Evolutionary conservation across 2,329 filamentous ascomycete species (phyloP), one percentile per base, ranked within the genome.

Genomic region (Aquanectria penicillioides): DNA sequence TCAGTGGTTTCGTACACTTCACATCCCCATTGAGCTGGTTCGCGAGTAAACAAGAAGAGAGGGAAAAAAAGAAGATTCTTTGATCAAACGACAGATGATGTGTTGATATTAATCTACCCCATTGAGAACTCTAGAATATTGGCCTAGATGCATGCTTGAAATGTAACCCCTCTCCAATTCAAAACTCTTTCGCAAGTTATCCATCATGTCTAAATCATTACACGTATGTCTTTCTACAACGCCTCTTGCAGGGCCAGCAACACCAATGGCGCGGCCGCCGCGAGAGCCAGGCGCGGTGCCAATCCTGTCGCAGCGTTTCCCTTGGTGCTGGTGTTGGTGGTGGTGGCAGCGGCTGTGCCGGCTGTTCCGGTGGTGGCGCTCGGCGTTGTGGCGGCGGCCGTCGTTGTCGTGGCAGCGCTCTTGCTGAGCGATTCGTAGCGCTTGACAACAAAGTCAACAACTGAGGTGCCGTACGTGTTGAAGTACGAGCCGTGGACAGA

Each of bases 401-500:
- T 52, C 15, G 62, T 52, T 10, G 56, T 33, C n/a, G 44, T 31
- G 6, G 53, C 15, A 3, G 51, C 61, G 12, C 37, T 55, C 57
- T 43, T 57, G 36, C 40, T 46, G 37, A 31, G 41, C 25, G 17
- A 17, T 10, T 76, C 59, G 57, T 73, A 78, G 37, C 67, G 71
- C 31, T 70, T 58, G 26, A 77, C 70, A 29, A 80, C 66, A 57
- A 75, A 78, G 15, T 77, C 66, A 49, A 71, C 70, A 3, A 75
- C 70, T 2, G 76, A 67, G 15, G 67, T 61, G 36, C 71, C 72
- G 64, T 80, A 80, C 23, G 64, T 71, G 13, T 41, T 20, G 11
- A 79, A 63, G 62, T 81, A 81, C 20, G 59, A 53, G 17, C 71
- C 69, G 61, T 78, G 78, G 2, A 75, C 72, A 3, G 53, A 52